Conservation (phyloP, 805 yeast genomes). For the Brettanomyces sp. region DNA sequence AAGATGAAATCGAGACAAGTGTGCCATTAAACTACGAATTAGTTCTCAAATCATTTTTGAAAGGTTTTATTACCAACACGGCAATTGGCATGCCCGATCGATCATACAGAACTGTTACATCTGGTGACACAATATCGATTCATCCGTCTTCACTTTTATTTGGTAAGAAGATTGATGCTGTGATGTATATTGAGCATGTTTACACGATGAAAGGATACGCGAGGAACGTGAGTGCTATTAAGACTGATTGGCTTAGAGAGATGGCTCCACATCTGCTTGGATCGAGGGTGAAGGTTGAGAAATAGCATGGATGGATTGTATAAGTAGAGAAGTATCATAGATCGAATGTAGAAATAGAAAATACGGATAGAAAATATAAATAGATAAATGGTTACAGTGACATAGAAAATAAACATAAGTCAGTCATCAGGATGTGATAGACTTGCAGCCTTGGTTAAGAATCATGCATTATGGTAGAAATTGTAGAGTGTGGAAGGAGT, state of each 20-base stretch:
- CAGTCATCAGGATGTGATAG: no score
- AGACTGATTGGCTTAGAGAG: constrained; percentile 79
- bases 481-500: no score
- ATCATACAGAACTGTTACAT: constrained; percentile 74
- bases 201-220: constrained; percentile 91
- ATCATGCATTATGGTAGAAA: no score
- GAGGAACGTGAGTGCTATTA: constrained; percentile 73
- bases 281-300: not conserved
- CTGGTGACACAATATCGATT: constrained; percentile 77
- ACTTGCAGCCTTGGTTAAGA: no score
- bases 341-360: no score
- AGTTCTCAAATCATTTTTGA: constrained; percentile 68
- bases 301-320: no score
- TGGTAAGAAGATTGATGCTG: constrained; percentile 73
- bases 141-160: constrained; percentile 88
- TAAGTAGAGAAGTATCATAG: no score
- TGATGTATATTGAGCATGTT: constrained; percentile 92
- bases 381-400: no score
- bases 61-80: constrained; percentile 78
- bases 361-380: no score
- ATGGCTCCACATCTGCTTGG: constrained; percentile 60
- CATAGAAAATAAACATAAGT: no score
- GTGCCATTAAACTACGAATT: constrained; percentile 40
- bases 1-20: constrained; percentile 5
- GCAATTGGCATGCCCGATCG: constrained; percentile 95